phyloP scores from a whole-genome alignment of 495 filamentous ascomycete species.

The Trichoderma gamsii region DNA sequence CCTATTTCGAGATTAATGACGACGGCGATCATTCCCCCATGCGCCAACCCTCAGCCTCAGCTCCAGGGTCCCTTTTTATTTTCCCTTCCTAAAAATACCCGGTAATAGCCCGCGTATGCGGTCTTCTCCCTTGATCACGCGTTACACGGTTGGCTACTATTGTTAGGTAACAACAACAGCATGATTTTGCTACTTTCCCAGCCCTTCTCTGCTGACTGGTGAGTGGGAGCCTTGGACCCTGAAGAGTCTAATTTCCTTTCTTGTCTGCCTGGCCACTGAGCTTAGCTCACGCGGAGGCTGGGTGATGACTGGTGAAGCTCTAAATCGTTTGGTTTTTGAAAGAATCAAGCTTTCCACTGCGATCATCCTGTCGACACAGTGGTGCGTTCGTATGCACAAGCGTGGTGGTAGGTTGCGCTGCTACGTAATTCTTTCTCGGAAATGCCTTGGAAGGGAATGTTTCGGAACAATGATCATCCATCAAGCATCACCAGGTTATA shows the following conservation, averaged over 20 bases:
- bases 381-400: too few relatives aligned
- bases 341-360: not conserved
- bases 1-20: not conserved
- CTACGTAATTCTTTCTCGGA: too few relatives aligned
- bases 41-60: not conserved
- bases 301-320: not conserved
- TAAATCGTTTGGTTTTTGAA: not conserved
- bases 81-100: not conserved
- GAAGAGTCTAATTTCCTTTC: not conserved
- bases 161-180: not conserved
- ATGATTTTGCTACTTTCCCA: too few relatives aligned
- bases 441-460: not conserved
- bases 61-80: slow-evolving; percentile 6
- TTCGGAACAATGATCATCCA: not conserved
- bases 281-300: not conserved
- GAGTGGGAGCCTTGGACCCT: not conserved
- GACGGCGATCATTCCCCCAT: slow-evolving; percentile 5
- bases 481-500: not conserved
- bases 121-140: not conserved
- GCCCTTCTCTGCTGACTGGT: too few relatives aligned
- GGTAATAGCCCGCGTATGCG: not conserved
- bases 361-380: too few relatives aligned
- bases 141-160: not conserved
- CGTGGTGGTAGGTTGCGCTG: too few relatives aligned
- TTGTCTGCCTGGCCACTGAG: not conserved